Percentiles rank a stretch among this genome's conserved stretches.
These are phyloP conservation scores for Panicum virgatum DNA, from an alignment of 202 grass and related monocot genomes.

Conservation along the genomic window DNA sequence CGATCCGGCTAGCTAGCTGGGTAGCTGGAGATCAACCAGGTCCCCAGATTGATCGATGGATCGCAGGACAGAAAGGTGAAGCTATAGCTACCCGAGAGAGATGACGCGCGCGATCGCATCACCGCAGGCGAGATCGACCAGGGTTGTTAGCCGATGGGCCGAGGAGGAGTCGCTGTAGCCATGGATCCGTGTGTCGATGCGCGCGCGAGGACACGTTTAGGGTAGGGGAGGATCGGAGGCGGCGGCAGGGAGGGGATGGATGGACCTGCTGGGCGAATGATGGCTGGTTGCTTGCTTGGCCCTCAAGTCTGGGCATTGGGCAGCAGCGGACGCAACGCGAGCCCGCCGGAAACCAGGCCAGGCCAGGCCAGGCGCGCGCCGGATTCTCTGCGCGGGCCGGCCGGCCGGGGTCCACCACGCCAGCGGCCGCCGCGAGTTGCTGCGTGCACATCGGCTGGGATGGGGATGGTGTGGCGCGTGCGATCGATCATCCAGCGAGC, in stretches of 20 bases:
- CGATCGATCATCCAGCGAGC: too few species aligned
- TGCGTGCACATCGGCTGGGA: conserved; percentile 9
- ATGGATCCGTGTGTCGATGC: conserved; percentile 1
- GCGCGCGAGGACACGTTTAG: conserved; percentile 2
- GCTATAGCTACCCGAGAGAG: neutral
- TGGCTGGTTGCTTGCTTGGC: conserved; percentile 61
- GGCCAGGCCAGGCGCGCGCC: too few species aligned
- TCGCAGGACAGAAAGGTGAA: conserved; percentile 2
- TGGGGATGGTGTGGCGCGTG: too few species aligned
- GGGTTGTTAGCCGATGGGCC: neutral
- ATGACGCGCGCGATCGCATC: neutral
- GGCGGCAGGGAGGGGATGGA: too few species aligned
- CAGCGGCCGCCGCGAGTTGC: conserved; percentile 26
- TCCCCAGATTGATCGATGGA: neutral
- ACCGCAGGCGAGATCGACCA: neutral
- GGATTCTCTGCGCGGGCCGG: conserved; percentile 41
- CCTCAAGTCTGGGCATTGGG: conserved; percentile 57
- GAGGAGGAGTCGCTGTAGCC: neutral
- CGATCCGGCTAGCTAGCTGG: too few species aligned
- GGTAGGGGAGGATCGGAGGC: neutral
- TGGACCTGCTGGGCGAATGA: conserved; percentile 42
- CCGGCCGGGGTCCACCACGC: neutral
- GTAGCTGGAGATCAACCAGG: neutral
- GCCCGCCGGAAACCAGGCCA: conserved; percentile 48
- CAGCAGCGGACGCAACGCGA: conserved; percentile 52